A percentile compares a stretch with the other conserved stretches of the same genome.
Conservation (phyloP, 768 basidiomycete species). For the Cystobasidium tubakii region DNA sequence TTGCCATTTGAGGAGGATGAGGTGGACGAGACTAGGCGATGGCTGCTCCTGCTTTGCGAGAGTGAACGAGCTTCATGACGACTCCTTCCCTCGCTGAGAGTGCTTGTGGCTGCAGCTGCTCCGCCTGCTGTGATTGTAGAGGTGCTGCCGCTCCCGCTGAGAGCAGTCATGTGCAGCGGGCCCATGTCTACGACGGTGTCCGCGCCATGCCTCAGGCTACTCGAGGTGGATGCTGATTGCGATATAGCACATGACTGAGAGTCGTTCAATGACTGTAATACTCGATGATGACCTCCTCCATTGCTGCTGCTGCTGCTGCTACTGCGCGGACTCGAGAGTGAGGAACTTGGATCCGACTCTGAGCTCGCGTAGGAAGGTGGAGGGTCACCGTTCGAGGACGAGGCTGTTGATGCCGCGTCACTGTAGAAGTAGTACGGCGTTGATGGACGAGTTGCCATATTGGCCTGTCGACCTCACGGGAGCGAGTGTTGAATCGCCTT, state of each 20-base stretch:
- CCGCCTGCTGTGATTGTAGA: neutral
- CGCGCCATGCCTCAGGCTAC: neutral
- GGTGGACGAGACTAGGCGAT: neutral
- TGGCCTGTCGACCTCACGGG: neutral
- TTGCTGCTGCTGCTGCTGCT: constrained; percentile 27
- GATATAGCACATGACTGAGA: neutral
- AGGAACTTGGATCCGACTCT: constrained; percentile 2
- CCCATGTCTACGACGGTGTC: neutral
- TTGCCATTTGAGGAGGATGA: constrained; percentile 6
- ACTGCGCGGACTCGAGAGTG: neutral
- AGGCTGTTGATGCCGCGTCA: neutral
- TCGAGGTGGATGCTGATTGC: neutral
- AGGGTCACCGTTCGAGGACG: constrained; percentile 3
- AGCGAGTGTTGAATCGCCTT: neutral
- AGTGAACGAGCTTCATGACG: neutral
- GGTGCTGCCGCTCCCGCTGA: neutral
- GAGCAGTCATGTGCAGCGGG: neutral
- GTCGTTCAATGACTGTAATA: neutral
- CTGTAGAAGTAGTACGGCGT: constrained; percentile 33
- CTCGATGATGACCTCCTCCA: neutral
- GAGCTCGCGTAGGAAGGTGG: constrained; percentile 21
- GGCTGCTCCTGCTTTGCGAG: neutral
- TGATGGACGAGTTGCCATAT: constrained; percentile 6
- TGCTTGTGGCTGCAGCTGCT: neutral
- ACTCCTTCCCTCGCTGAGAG: neutral